These are phyloP conservation scores for Cordyceps farinosa DNA, from an alignment of 2,329 filamentous ascomycete genomes.

Conservation along the genomic window DNA sequence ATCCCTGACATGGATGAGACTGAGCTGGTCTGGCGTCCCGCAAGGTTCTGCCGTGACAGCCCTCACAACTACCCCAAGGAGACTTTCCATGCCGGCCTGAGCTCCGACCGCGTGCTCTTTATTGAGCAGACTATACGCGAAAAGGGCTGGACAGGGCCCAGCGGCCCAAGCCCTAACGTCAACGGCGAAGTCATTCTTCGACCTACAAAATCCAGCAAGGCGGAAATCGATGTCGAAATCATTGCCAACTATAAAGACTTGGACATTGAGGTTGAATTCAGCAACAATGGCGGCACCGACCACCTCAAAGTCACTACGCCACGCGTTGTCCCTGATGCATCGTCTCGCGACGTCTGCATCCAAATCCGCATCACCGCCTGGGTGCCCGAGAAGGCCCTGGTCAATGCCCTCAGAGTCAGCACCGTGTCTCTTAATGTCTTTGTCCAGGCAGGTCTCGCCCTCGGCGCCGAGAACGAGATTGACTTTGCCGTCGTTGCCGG, in stretches of 20 bases:
- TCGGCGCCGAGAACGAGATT: constrained; percentile 30
- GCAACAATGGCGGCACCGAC: constrained; percentile 32
- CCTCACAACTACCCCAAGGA: constrained; percentile 22
- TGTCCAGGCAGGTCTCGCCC: constrained; percentile 38
- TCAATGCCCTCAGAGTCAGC: constrained; percentile 37
- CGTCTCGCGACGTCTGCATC: constrained; percentile 40
- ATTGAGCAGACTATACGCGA: constrained; percentile 38
- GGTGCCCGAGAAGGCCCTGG: constrained; percentile 38
- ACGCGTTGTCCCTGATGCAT: constrained; percentile 26
- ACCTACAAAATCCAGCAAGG: constrained; percentile 29
- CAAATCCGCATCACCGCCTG: constrained; percentile 46
- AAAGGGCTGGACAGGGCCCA: constrained; percentile 20
- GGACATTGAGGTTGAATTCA: constrained; percentile 30
- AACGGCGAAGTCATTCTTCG: constrained; percentile 46
- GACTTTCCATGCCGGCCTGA: constrained; percentile 32
- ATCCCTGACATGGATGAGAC: constrained; percentile 22
- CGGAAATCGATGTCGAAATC: constrained; percentile 42
- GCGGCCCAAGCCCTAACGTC: constrained; percentile 33
- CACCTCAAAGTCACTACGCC: constrained; percentile 40
- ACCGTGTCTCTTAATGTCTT: constrained; percentile 39
- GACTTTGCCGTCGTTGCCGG: constrained; percentile 38
- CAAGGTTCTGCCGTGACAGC: constrained; percentile 26
- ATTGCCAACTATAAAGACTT: constrained; percentile 44
- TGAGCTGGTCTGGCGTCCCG: constrained; percentile 29
- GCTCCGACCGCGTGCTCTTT: constrained; percentile 32